phyloP scores from a whole-genome alignment of 306 rosid genomes.

The Morella rubra region DNA sequence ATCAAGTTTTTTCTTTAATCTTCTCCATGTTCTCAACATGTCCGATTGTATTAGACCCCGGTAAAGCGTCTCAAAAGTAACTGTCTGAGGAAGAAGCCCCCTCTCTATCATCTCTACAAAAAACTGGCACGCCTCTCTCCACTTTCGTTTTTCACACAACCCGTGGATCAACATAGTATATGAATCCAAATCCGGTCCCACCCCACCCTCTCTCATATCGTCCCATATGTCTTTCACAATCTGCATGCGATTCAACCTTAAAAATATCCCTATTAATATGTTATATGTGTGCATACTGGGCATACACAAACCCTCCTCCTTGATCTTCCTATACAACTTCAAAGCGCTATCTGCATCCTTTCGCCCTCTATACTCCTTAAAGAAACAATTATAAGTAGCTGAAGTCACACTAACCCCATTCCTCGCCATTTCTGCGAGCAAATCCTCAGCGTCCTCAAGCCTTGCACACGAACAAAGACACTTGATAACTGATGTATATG shows the following conservation, averaged over 20 bases:
- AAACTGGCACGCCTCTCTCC: constrained; percentile 81
- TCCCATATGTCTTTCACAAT: constrained; percentile 64
- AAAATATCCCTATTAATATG: constrained; percentile 61
- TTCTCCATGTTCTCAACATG: constrained; percentile 92
- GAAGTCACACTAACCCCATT: constrained; percentile 67
- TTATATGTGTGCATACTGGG: constrained; percentile 66
- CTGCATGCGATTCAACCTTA: constrained; percentile 48
- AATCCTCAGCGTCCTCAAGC: constrained; percentile 70
- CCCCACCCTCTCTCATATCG: constrained; percentile 66
- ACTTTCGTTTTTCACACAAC: constrained; percentile 59
- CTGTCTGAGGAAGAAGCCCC: constrained; percentile 85
- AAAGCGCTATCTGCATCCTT: constrained; percentile 60
- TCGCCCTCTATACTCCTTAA: constrained; percentile 79
- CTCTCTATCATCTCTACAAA: constrained; percentile 94
- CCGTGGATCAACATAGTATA: constrained; percentile 74
- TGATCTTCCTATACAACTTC: constrained; percentile 75
- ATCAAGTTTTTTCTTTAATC: constrained; percentile 87
- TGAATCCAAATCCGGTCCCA: constrained; percentile 79
- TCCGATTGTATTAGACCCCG: constrained; percentile 79
- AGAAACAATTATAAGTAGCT: constrained; percentile 75
- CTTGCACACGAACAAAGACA: constrained; percentile 84
- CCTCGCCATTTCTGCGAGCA: constrained; percentile 68
- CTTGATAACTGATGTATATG: constrained; percentile 76
- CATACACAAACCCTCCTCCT: constrained; percentile 52
- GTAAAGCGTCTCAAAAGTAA: constrained; percentile 85